Base-by-base conservation (phyloP, 352 stramenopile genomes). In the Phytophthora colocasiae region DNA sequence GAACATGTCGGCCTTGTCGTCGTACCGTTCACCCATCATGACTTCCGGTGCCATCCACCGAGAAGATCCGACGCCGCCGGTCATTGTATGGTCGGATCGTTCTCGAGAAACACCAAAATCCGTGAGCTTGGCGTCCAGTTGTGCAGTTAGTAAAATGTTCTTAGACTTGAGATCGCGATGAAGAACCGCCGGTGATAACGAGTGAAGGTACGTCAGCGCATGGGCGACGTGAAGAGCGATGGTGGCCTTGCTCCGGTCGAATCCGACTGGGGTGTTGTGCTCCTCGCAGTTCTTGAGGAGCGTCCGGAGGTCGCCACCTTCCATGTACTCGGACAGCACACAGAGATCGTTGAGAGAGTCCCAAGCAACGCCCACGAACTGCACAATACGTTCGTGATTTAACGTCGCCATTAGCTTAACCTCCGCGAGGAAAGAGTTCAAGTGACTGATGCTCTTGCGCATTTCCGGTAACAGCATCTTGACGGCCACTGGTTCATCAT, bases 261-360 rank as follows among this genome's bases (percentile, higher is more conserved):
- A 68, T 1, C 46, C 45, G 38, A 72, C 32, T 8, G 72, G 64
- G 0, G 51, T 77, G 0, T 58, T 65, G 22, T 66, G 48, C 2
- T 73, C 58, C n/a, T 83, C 58, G 40, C 63, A 80, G 2, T 65
- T 63, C 26, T 62, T 65, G 8, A 87, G 59, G 26, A 83, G 36
- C 1, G 50, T 67, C 8, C 67, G 66, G 8, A 88, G 54, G 39
- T 88, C 77, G 1, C 69, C 69, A 24, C 66, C 63, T 64, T 73
- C 64, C 79, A 88, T 88, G 63, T 71, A 83, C 58, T 88, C 79
- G 9, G 71, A 80, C 31, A 88, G 38, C 11, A 76, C 67, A 43
- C 72, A 78, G 9, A 84, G 38, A 7, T 82, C 73, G 6, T 49
- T 66, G 14, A 83, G 60, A 6, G 75, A 78, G 49, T 82, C 75